Base-by-base conservation (phyloP, 192 early-diverging fungal genomes). In the Backusella liffmaniae region DNA sequence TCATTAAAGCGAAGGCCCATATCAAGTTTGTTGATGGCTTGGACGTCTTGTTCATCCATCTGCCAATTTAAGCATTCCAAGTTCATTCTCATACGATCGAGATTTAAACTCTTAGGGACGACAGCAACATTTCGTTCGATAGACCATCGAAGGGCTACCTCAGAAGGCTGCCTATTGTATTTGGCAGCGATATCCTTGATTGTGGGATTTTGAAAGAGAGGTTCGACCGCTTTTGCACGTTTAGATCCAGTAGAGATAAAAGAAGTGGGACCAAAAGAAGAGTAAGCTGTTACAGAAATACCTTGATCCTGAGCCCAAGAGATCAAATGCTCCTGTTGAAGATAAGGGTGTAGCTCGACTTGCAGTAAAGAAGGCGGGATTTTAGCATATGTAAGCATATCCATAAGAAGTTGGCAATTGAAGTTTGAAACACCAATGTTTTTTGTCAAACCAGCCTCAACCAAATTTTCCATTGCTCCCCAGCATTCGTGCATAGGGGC, bases 381-480 rank as follows among this genome's bases (percentile, higher is more conserved):
- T 36, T 81, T 77, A 37, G 88, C 86, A 69, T 85, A 84, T 0
- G 80, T 83, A 35, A 93, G 73, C 13, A 95, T 51, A 37, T 91
- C 84, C 83, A 89, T 80, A n/a, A 82, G 32, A 26, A 69, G 29
- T 34, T 77, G 75, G 21, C 73, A 75, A 41, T 83, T 83, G 59
- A 89, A 91, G 85, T 96, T 96, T 70, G 90, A 91, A 16, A 94
- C 84, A 68, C 94, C 94, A 81, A 90, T 90, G 75, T 84, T 82
- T 30, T 77, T 79, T 41, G 85, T 85, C 67, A 90, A 84, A 9
- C 88, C 88, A 5, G 76, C 74, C 1, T 89, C 84, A 10, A 92
- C 89, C 23, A 94, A 75, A 34, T 82, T 80, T 83, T 94, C 94
- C 89, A 96, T 90, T 18, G 83, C 91, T 67, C 79, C 71, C 92